Percentiles rank a stretch among this genome's conserved stretches.
Evolutionary conservation across 495 filamentous ascomycete species (phyloP).

Genomic region (Hapsidospora chrysogenum): DNA sequence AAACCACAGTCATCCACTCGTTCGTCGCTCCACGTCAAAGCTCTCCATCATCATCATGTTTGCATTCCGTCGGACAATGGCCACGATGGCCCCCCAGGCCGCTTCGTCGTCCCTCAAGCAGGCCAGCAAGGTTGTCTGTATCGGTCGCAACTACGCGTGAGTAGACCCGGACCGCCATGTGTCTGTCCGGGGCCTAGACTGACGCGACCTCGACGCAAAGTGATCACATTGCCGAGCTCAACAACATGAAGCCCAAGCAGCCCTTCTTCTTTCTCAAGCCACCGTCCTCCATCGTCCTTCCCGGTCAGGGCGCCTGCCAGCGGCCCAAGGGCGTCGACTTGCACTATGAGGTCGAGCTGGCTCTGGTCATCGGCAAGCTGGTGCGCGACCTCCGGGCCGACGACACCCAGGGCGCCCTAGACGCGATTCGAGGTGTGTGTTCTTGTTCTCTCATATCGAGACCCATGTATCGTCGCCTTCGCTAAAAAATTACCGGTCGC

Average conservation of each 20-base stretch:
- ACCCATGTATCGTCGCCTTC: slow-evolving; percentile 3
- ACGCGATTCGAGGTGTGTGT: slow-evolving; percentile 38
- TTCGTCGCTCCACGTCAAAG: too few relatives aligned
- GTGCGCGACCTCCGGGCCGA: slow-evolving; percentile 55
- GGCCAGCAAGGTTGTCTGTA: slow-evolving; percentile 83
- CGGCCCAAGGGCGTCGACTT: slow-evolving; percentile 64
- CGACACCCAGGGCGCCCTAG: slow-evolving; percentile 43
- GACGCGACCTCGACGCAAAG: slow-evolving; percentile 23
- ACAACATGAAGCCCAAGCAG: slow-evolving; percentile 67
- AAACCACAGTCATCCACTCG: too few relatives aligned
- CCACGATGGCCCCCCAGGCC: slow-evolving; percentile 27
- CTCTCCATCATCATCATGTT: slow-evolving; percentile 1
- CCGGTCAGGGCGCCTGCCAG: slow-evolving; percentile 64
- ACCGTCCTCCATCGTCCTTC: slow-evolving; percentile 60
- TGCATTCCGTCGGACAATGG: slow-evolving; percentile 22
- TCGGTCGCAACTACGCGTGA: slow-evolving; percentile 94
- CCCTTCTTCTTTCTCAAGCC: slow-evolving; percentile 99
- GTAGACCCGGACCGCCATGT: slow-evolving; percentile 22
- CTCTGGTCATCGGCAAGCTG: slow-evolving; percentile 64
- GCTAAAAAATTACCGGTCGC: slow-evolving; percentile 2
- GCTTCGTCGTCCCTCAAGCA: slow-evolving; percentile 38
- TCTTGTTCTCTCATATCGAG: neutral
- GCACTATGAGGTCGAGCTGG: slow-evolving; percentile 94
- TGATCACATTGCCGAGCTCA: slow-evolving; percentile 88
- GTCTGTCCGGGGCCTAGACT: neutral